A percentile compares a stretch with the other conserved stretches of the same genome.
These are phyloP conservation scores for Arabidopsis hybrid DNA, from an alignment of 441 rosid species.

Conservation along the genomic window DNA sequence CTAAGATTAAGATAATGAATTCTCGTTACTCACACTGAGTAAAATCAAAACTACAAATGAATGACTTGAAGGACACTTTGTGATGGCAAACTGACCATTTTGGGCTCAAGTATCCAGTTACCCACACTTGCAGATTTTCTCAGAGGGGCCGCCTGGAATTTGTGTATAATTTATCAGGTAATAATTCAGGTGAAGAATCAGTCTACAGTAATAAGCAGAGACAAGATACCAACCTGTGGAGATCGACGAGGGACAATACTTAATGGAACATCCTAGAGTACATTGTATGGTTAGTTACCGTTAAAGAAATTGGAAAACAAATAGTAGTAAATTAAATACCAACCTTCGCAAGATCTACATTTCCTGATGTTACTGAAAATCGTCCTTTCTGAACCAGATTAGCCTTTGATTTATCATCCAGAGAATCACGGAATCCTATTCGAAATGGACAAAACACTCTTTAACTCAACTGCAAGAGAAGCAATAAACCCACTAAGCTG, in stretches of 20 bases:
- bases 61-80: constrained; percentile 13
- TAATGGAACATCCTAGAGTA: constrained; percentile 84
- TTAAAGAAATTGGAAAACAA: constrained; percentile 29
- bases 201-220: constrained; percentile 38
- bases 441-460: constrained; percentile 28
- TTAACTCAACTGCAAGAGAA: constrained; percentile 21
- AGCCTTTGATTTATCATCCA: constrained; percentile 93
- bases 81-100: constrained; percentile 60
- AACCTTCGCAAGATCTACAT: constrained; percentile 94
- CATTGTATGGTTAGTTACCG: constrained; percentile 59
- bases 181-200: constrained; percentile 22
- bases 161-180: constrained; percentile 33
- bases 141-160: constrained; percentile 75
- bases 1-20: constrained; percentile 10
- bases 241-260: constrained; percentile 81
- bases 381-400: constrained; percentile 96
- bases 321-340: constrained; percentile 38
- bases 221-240: constrained; percentile 71
- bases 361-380: constrained; percentile 98
- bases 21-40: neutral
- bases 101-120: constrained; percentile 82
- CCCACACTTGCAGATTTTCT: constrained; percentile 97
- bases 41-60: neutral
- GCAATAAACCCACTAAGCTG: constrained; percentile 18
- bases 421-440: constrained; percentile 87